Conservation (phyloP, 192 early-diverging fungal species). For the Backusella tuberculispora region DNA sequence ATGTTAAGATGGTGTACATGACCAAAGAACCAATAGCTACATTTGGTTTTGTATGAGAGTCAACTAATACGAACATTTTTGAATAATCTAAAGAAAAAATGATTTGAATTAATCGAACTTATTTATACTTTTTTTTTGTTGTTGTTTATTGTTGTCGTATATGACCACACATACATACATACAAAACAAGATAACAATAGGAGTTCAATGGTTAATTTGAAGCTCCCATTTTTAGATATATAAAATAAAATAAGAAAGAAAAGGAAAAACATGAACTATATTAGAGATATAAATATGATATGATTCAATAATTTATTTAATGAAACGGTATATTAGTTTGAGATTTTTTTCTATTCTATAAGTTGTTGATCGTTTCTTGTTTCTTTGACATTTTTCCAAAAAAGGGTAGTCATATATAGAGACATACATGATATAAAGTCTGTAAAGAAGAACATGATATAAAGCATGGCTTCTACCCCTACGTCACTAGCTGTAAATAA, state of each 20-base stretch:
- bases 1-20: neutral
- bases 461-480: neutral
- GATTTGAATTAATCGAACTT: neutral
- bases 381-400: neutral
- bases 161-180: too few species aligned
- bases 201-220: neutral
- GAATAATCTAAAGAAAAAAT: neutral
- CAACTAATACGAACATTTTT: neutral
- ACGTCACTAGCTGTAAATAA: neutral
- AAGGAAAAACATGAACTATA: neutral
- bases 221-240: neutral
- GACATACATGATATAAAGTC: neutral
- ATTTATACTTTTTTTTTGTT: neutral
- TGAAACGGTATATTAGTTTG: neutral
- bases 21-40: neutral
- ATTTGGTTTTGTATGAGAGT: neutral
- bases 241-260: neutral
- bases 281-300: too few species aligned
- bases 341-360: neutral
- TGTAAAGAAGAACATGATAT: neutral
- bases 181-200: neutral
- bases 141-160: too few species aligned
- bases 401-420: neutral
- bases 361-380: too few species aligned
- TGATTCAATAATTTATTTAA: too few species aligned